These are phyloP conservation scores for Ramularia collo-cygni DNA, from an alignment of 2,329 filamentous ascomycete species.

Conservation along the genomic window DNA sequence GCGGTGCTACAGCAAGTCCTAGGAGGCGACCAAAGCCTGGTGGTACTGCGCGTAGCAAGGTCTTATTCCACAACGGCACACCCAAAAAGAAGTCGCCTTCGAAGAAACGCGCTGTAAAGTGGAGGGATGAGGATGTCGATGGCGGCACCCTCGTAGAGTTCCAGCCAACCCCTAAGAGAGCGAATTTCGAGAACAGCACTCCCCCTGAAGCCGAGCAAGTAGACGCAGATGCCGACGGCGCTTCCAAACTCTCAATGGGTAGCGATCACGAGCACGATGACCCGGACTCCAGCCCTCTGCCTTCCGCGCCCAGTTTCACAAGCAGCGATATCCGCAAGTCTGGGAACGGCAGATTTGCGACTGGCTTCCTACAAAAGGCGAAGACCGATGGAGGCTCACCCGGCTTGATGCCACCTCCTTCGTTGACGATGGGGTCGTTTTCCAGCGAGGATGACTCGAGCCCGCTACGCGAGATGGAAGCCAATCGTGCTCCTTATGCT, in stretches of 20 bases:
- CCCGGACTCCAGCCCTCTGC: constrained; percentile 50
- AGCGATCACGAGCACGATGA: constrained; percentile 34
- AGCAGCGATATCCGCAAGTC: constrained; percentile 47
- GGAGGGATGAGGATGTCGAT: constrained; percentile 85
- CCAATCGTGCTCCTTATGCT: constrained; percentile 34
- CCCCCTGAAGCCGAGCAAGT: constrained; percentile 37
- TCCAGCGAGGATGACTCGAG: constrained; percentile 51
- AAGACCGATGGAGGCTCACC: constrained; percentile 53
- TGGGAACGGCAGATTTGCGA: constrained; percentile 63
- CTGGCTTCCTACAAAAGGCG: constrained; percentile 65
- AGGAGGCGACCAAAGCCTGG: constrained; percentile 61
- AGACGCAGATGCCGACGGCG: constrained; percentile 9
- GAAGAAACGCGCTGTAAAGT: constrained; percentile 74
- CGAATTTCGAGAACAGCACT: constrained; percentile 42
- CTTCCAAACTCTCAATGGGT: constrained; percentile 41
- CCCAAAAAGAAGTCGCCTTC: constrained; percentile 65
- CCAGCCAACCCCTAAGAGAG: constrained; percentile 76
- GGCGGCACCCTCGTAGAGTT: constrained; percentile 76
- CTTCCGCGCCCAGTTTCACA: constrained; percentile 50
- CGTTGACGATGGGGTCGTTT: constrained; percentile 52
- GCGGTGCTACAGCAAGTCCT: constrained; percentile 63
- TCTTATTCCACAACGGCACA: constrained; percentile 57
- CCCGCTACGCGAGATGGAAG: constrained; percentile 40
- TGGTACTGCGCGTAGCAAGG: constrained; percentile 56
- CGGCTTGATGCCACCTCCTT: constrained; percentile 43